Evolutionary conservation across 371 early-diverging fungal species (phyloP).

Genomic region (Fennellomyces sp.): DNA sequence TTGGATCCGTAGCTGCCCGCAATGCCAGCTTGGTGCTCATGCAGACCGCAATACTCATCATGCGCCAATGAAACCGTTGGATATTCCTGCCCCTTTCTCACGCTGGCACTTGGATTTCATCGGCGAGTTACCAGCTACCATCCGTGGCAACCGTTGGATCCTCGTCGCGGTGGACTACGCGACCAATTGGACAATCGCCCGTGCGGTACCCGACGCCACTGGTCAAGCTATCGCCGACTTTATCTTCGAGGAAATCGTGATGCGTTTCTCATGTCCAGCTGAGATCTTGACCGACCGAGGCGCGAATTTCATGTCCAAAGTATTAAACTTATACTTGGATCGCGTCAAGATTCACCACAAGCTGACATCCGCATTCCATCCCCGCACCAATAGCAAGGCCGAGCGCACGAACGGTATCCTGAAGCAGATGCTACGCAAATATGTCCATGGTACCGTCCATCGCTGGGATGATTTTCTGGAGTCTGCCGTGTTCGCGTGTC

Average conservation of each 20-base stretch:
- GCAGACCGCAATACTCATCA: not conserved
- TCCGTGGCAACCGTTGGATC: constrained; percentile 21
- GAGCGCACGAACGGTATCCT: constrained; percentile 20
- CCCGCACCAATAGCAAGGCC: constrained; percentile 23
- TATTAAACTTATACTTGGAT: not conserved
- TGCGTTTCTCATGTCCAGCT: constrained; percentile 30
- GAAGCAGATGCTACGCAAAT: constrained; percentile 16
- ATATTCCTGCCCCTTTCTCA: constrained; percentile 5
- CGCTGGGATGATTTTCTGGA: constrained; percentile 13
- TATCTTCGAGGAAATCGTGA: constrained; percentile 31
- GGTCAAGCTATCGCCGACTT: constrained; percentile 16
- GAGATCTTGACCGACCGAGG: constrained; percentile 29
- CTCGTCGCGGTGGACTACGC: constrained; percentile 39
- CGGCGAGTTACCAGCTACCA: constrained; percentile 22
- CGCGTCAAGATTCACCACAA: constrained; percentile 13
- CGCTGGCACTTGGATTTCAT: constrained; percentile 32
- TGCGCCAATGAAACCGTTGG: constrained; percentile 11
- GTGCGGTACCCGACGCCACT: constrained; percentile 32
- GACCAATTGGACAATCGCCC: constrained; percentile 43
- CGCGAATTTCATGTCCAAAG: constrained; percentile 21
- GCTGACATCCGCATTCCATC: constrained; percentile 25
- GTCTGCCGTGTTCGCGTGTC: constrained; percentile 14
- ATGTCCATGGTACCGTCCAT: constrained; percentile 5
- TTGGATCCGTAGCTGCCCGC: constrained; percentile 17
- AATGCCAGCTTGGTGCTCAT: constrained; percentile 20